Evolutionary conservation across 139 green algal genomes (phyloP).

Genomic region (Chlamydomonas asymmetrica): DNA sequence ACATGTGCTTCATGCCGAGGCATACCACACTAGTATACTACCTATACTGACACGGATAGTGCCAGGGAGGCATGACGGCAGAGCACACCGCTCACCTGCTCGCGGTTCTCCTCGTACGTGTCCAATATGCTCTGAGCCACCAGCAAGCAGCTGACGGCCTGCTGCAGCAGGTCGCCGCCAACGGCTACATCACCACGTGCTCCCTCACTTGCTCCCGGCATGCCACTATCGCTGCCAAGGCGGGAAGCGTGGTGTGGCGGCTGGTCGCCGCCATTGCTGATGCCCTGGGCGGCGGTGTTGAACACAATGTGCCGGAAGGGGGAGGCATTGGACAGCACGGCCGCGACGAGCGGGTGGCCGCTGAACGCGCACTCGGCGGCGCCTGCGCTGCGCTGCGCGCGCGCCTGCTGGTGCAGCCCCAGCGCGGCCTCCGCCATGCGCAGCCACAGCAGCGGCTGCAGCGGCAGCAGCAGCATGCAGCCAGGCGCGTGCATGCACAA

Average conservation of each 20-base stretch:
- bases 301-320: no score
- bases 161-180: conserved; percentile 4
- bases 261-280: no score
- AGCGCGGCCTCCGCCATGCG: conserved; percentile 33
- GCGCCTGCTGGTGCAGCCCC: conserved; percentile 18
- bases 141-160: conserved; percentile 22
- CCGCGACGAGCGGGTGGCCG: no score
- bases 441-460: conserved; percentile 36
- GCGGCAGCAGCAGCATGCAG: no score
- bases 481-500: no score
- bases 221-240: background rate
- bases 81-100: conserved; percentile 17
- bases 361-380: conserved; percentile 1
- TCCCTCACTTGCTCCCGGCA: background rate
- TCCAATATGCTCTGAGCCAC: conserved; percentile 25
- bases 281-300: no score
- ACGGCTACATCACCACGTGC: background rate
- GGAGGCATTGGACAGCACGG: no score
- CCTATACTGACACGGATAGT: no score
- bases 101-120: conserved; percentile 10
- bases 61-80: no score
- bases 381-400: conserved; percentile 18
- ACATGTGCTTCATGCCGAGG: no score
- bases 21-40: no score
- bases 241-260: background rate